Percentiles rank a stretch among this genome's conserved stretches.
These are phyloP conservation scores for Tubosaeta sp. DNA, from an alignment of 768 basidiomycete species.

Conservation along the genomic window DNA sequence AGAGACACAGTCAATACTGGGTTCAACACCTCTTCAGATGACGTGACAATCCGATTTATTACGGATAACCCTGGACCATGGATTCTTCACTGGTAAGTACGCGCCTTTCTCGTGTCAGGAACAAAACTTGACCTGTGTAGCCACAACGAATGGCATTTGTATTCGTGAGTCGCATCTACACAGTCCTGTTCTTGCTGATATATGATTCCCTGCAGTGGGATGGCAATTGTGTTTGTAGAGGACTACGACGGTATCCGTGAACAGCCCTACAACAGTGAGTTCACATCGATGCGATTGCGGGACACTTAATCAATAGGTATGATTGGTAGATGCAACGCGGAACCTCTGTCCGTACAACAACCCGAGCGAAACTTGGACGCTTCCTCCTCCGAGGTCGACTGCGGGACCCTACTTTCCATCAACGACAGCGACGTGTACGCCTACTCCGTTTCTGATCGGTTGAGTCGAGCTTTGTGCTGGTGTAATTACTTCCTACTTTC, in stretches of 20 bases:
- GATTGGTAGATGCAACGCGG: slow-evolving; percentile 4
- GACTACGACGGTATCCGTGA: slow-evolving; percentile 3
- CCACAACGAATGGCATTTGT: slow-evolving; percentile 19
- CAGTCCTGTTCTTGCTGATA: neutral
- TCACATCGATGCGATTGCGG: neutral
- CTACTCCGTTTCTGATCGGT: neutral
- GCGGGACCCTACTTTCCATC: slow-evolving; percentile 6
- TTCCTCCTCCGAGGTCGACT: slow-evolving; percentile 6
- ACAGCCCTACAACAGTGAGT: slow-evolving; percentile 1
- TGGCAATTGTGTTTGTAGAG: slow-evolving; percentile 13
- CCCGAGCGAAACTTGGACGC: slow-evolving; percentile 2
- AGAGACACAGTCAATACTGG: slow-evolving; percentile 41
- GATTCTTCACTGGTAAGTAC: slow-evolving; percentile 17
- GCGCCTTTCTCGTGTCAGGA: neutral
- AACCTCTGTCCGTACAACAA: slow-evolving; percentile 9
- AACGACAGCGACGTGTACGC: neutral
- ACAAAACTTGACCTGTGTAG: slow-evolving; percentile 4
- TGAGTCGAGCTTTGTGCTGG: neutral
- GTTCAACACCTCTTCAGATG: slow-evolving; percentile 6
- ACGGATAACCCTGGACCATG: slow-evolving; percentile 53
- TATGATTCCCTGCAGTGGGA: neutral
- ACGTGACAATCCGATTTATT: slow-evolving; percentile 42
- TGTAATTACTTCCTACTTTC: neutral
- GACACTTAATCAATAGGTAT: no score
- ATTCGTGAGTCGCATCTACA: slow-evolving; percentile 6